Conservation (phyloP, 345 rosid species). For the Geranium rotundifolium region DNA sequence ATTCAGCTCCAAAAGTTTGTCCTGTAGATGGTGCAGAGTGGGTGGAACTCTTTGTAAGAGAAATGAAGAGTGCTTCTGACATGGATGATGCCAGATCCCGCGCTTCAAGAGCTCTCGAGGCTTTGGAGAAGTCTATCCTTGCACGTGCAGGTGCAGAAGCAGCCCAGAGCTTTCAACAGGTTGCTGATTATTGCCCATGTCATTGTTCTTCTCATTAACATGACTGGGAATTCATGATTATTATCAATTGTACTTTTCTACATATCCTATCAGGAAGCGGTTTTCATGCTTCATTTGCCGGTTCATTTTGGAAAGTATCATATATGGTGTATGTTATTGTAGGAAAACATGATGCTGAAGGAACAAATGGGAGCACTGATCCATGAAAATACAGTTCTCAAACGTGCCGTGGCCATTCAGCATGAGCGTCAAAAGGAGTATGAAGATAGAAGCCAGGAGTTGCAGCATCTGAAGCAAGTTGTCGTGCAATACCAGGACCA, state of each 20-base stretch:
- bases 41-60: slow-evolving; percentile 74
- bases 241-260: background rate
- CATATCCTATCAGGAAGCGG: background rate
- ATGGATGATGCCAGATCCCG: slow-evolving; percentile 75
- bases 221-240: background rate
- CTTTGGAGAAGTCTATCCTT: slow-evolving; percentile 59
- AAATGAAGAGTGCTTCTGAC: slow-evolving; percentile 60
- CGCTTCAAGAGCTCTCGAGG: slow-evolving; percentile 72
- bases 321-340: background rate
- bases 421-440: slow-evolving; percentile 67
- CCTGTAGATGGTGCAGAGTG: slow-evolving; percentile 57
- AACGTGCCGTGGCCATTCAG: slow-evolving; percentile 72
- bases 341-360: slow-evolving; percentile 63
- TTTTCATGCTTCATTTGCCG: background rate
- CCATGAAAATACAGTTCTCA: slow-evolving; percentile 60
- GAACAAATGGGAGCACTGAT: slow-evolving; percentile 60
- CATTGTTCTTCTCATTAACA: background rate
- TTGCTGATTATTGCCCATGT: slow-evolving; percentile 1
- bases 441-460: slow-evolving; percentile 49
- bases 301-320: background rate
- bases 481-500: slow-evolving; percentile 75
- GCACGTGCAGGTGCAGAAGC: slow-evolving; percentile 52
- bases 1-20: slow-evolving; percentile 19
- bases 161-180: slow-evolving; percentile 44
- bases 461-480: slow-evolving; percentile 65